These are phyloP conservation scores for Kokia cookei DNA, from an alignment of 441 rosid species.

Conservation along the genomic window DNA sequence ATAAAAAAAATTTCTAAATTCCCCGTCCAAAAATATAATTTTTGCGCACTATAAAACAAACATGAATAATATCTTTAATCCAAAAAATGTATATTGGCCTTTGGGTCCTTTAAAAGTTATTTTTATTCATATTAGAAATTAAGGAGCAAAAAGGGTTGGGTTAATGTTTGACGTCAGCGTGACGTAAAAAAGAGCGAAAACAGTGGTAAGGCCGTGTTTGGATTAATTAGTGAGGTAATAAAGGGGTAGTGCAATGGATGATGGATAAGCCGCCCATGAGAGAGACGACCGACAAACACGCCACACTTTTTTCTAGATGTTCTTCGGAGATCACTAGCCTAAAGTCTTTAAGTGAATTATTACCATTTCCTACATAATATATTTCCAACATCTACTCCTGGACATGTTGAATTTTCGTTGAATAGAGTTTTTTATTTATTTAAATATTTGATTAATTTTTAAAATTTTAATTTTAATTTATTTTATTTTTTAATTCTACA, in stretches of 20 bases:
- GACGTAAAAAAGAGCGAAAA: background rate
- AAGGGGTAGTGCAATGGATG: background rate
- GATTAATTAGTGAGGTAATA: background rate
- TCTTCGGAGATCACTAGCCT: constrained; percentile 40
- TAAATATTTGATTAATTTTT: background rate
- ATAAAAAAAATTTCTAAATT: too few species aligned
- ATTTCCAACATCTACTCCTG: background rate
- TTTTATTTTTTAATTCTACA: too few species aligned
- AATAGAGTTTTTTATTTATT: too few species aligned
- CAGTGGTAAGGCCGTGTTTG: too few species aligned
- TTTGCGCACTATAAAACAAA: too few species aligned
- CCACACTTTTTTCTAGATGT: constrained; percentile 32
- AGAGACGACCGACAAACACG: constrained; percentile 3
- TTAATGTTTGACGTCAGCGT: background rate
- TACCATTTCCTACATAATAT: constrained; percentile 27
- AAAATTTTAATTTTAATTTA: too few species aligned
- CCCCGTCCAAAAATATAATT: too few species aligned
- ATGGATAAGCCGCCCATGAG: constrained; percentile 1
- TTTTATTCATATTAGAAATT: background rate
- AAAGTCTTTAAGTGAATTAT: constrained; percentile 28
- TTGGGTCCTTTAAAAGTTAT: background rate
- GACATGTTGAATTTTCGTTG: background rate
- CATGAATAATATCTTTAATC: too few species aligned
- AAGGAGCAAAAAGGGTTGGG: background rate
- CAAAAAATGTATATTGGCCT: too few species aligned